Evolutionary conservation across 169 alveolate genomes (phyloP), one percentile per base, ranked within the genome.

Genomic region (Plasmodium sp.): DNA sequence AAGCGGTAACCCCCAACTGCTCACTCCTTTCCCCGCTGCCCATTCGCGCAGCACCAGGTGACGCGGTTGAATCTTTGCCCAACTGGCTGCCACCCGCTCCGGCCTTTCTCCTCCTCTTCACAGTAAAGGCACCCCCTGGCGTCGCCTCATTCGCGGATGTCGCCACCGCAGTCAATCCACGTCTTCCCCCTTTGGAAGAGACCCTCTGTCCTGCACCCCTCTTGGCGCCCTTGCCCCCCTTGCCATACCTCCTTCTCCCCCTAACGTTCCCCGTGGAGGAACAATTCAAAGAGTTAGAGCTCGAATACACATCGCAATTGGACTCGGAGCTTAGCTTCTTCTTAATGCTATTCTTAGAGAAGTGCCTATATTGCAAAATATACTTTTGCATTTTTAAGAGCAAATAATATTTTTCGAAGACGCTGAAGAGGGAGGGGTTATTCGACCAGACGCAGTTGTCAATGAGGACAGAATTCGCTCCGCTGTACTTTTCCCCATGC

Each of bases 381-480:
- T 90, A 81, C 73, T 90, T 90, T 81, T 90, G 90, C 94, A 90
- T 90, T 81, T 90, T 90, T 41, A 90, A 12, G 41, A 81, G 18
- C 18, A 90, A 9, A 81, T 90, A 90, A 81, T 81, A 79, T 81
- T 79, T 90, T 34, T 90, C 94, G 73, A 90, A 90, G 83, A 81
- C 45, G 54, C n/a, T 90, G 51, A 81, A 90, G 3, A 90, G 48
- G 16, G 75, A n/a, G 45, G 94, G 94, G 34, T 90, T 90, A 12
- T 81, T 90, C 10, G 72, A 71, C 94, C 94, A 90, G n/a, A 90
- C 31, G 31, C 16, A 90, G 7, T 90, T 90, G 7, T 90, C 91
- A 62, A 90, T 81, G 18, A 86, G 84, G 5, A 90, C 80, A 39
- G 73, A 62, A 62, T 81, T 71, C 12, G 82, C 36, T 5, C 33